These are phyloP conservation scores for Metschnikowia proteae DNA, from an alignment of 805 yeast species.

Conservation along the genomic window DNA sequence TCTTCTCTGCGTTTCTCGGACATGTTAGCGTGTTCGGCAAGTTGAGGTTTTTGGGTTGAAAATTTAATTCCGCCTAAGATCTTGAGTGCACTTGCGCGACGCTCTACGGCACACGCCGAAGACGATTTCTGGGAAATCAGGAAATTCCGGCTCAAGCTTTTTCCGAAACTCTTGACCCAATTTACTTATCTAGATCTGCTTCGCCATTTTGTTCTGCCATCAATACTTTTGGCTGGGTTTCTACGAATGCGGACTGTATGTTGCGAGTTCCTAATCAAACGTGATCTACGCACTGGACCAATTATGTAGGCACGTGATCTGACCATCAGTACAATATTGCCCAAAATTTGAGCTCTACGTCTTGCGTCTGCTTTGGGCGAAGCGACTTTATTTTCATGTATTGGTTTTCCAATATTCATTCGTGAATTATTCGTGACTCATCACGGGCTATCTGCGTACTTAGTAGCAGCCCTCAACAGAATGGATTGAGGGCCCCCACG, in stretches of 20 bases:
- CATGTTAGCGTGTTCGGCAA: neutral
- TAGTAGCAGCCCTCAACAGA: slow-evolving; percentile 29
- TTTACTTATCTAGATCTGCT: neutral
- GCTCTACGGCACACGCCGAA: neutral
- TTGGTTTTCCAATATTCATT: neutral
- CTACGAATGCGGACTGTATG: neutral
- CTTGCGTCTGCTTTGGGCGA: neutral
- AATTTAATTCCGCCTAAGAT: slow-evolving; percentile 3
- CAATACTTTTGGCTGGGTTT: neutral
- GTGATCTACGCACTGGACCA: slow-evolving; percentile 1
- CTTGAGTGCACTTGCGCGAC: slow-evolving; percentile 3
- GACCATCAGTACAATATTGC: no score
- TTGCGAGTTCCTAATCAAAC: neutral
- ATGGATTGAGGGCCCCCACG: slow-evolving; percentile 88
- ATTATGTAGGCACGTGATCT: neutral
- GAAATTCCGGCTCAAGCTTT: neutral
- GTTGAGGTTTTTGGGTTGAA: neutral
- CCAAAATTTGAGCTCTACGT: neutral
- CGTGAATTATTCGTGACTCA: slow-evolving; percentile 1
- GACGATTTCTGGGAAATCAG: neutral
- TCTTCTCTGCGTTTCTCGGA: neutral
- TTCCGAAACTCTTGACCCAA: neutral
- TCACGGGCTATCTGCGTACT: neutral
- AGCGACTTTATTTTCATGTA: neutral
- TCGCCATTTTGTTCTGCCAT: no score